Evolutionary conservation across 805 yeast genomes (phyloP).

Genomic region (Cyberlindnera maritima): DNA sequence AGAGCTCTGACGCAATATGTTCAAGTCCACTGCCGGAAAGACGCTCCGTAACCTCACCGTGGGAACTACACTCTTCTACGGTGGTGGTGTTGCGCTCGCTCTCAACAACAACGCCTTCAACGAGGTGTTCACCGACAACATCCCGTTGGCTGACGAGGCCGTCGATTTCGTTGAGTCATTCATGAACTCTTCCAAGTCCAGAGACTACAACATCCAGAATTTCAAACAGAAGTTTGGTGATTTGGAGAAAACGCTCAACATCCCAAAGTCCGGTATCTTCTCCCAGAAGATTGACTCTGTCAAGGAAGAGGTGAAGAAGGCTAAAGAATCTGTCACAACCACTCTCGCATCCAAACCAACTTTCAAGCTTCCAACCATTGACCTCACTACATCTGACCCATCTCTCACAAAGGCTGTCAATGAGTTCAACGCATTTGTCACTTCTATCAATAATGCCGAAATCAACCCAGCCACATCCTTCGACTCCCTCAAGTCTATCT

Average conservation of each 20-base stretch:
- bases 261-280: constrained; percentile 39
- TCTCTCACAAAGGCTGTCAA: constrained; percentile 24
- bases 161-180: constrained; percentile 48
- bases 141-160: constrained; percentile 60
- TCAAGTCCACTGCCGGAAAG: constrained; percentile 31
- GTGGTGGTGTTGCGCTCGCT: constrained; percentile 59
- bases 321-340: constrained; percentile 14
- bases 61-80: constrained; percentile 42
- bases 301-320: constrained; percentile 20
- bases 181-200: constrained; percentile 17
- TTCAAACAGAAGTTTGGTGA: constrained; percentile 37
- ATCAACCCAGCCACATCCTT: constrained; percentile 15
- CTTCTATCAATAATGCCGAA: constrained; percentile 24
- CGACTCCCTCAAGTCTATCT: constrained; percentile 13
- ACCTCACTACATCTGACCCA: constrained; percentile 30
- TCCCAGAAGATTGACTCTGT: constrained; percentile 32
- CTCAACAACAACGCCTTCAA: constrained; percentile 56
- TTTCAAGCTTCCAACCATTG: constrained; percentile 27
- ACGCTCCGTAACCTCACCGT: constrained; percentile 30
- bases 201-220: constrained; percentile 32
- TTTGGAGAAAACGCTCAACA: constrained; percentile 37
- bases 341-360: constrained; percentile 6
- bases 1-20: constrained; percentile 14
- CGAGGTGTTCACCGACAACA: constrained; percentile 57
- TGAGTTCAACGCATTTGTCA: constrained; percentile 25